phyloP scores from a whole-genome alignment of 225 moss, liverwort and hornwort species.

The Bryum argenteum region DNA sequence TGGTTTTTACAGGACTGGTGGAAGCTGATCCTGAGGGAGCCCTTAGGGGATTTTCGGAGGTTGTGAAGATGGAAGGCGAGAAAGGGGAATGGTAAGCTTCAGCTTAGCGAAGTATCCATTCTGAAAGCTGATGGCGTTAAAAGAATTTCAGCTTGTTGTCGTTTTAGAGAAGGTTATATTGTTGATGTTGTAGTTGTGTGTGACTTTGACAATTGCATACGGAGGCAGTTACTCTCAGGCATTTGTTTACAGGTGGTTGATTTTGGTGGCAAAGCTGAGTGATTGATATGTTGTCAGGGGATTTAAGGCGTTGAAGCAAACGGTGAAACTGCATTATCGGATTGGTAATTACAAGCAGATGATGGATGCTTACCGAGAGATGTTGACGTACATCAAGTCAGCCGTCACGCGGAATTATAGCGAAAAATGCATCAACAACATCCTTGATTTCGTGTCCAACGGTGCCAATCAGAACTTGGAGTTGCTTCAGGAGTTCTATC shows the following conservation, averaged over 20 bases:
- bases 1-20: slow-evolving; percentile 67
- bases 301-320: slow-evolving; percentile 97
- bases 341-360: slow-evolving; percentile 96
- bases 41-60: slow-evolving; percentile 89
- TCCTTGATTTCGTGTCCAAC: slow-evolving; percentile 94
- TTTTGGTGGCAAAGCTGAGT: slow-evolving; percentile 38
- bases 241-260: slow-evolving; percentile 25
- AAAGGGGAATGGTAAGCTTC: slow-evolving; percentile 90
- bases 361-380: slow-evolving; percentile 99
- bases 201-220: background rate
- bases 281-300: slow-evolving; percentile 64
- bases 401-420: slow-evolving; percentile 98
- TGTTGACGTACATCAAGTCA: slow-evolving; percentile 96
- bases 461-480: slow-evolving; percentile 95
- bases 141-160: slow-evolving; percentile 2
- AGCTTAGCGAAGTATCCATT: background rate
- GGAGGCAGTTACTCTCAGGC: background rate
- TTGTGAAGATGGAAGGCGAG: slow-evolving; percentile 99
- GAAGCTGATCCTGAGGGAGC: slow-evolving; percentile 93
- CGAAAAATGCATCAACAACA: slow-evolving; percentile 99
- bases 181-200: slow-evolving; percentile 3
- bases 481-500: slow-evolving; percentile 97
- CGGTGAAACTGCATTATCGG: slow-evolving; percentile 93
- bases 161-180: background rate
- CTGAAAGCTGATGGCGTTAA: background rate